phyloP scores from a whole-genome alignment of 2,329 filamentous ascomycete genomes.

The Ceratocystis albifundus region DNA sequence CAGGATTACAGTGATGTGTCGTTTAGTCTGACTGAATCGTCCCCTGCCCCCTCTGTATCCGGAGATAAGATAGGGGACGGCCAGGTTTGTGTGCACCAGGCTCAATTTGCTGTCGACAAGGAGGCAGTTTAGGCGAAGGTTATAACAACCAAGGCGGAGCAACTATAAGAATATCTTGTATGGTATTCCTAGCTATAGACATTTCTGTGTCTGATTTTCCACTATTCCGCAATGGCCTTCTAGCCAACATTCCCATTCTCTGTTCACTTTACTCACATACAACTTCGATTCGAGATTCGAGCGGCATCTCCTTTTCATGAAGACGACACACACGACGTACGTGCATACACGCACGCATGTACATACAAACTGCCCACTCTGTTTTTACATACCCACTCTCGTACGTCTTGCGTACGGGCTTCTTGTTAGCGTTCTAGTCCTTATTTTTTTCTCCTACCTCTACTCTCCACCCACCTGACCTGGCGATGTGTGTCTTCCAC shows the following conservation, averaged over 20 bases:
- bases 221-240: background rate
- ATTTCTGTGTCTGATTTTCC: background rate
- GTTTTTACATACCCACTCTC: background rate
- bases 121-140: background rate
- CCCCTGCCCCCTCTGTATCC: constrained; percentile 6
- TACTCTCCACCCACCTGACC: background rate
- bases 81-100: background rate
- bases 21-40: constrained; percentile 18
- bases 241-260: background rate
- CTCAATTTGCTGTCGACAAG: background rate
- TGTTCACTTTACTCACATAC: too few species aligned
- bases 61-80: constrained; percentile 4
- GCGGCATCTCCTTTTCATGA: too few species aligned
- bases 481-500: background rate
- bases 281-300: too few species aligned
- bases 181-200: background rate
- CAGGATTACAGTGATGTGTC: constrained; percentile 21
- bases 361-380: background rate
- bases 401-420: too few species aligned
- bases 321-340: background rate
- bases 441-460: background rate
- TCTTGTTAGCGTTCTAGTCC: background rate
- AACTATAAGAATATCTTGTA: background rate
- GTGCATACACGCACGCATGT: background rate
- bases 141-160: background rate